Evolutionary conservation across 176 grass and related monocot species (phyloP), one percentile per base, ranked within the genome.

Genomic region (Chrysopogon serrulatus): DNA sequence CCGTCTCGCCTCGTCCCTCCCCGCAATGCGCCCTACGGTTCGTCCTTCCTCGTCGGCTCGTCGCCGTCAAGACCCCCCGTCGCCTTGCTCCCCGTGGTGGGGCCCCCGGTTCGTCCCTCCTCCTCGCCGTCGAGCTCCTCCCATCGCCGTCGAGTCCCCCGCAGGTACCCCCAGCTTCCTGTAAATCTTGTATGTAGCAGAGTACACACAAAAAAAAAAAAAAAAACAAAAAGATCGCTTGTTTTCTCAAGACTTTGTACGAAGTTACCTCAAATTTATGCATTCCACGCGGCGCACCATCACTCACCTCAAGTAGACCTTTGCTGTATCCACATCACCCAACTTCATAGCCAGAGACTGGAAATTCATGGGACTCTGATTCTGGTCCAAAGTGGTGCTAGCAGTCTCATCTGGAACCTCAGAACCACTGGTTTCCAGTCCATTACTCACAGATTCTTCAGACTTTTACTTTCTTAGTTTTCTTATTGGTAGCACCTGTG

Each of bases 211-310:
- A n/a, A n/a, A 5, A 40, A 40, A 10, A 6, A 35, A 45, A 73
- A 79, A 21, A 17, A 19, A 47, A 10, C 12, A n/a, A n/a, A n/a
- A n/a, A n/a, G n/a, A n/a, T n/a, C n/a, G n/a, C n/a, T 51, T 49
- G 21, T 16, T 63, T 64, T 5, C 19, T 27, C 19, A 63, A 65
- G 15, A 40, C 26, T 2, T 37, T 15, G 33, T 79, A 74, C 27
- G 64, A 67, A 80, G 30, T 85, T 94, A 98, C 96, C 96, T 83
- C 73, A 93, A 98, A 98, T 74, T 96, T 98, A 83, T 90, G 92
- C 96, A 95, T 98, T 85, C 96, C 96, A 9, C 86, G 91, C 6
- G n/a, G n/a, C n/a, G 65, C 76, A 87, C 93, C 96, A 83, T 93
- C 87, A 51, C 63, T 90, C 72, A 98, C 79, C 73, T 98, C 87